Evolutionary conservation across 306 rosid species (phyloP).

Genomic region (Cucumis cinereus): DNA sequence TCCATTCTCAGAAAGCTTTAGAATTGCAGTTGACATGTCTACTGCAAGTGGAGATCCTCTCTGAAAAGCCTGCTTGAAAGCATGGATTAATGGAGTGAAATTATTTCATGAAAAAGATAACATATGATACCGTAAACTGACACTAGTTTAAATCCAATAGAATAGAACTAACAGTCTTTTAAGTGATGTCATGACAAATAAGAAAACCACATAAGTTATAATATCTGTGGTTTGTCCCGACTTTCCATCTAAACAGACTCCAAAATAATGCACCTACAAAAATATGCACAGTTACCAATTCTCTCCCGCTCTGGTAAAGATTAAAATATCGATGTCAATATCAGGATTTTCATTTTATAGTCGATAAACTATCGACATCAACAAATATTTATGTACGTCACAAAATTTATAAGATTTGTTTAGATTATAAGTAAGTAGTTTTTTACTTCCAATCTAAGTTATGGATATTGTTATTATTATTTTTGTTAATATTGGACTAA

Average conservation of each 20-base stretch:
- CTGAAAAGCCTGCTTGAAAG: conserved; percentile 53
- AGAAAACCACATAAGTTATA: background rate
- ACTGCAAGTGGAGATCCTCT: conserved; percentile 77
- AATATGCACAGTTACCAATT: background rate
- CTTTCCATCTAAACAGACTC: background rate
- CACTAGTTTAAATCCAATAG: background rate
- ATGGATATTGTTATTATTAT: too few species aligned
- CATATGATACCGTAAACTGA: background rate
- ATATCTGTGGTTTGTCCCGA: background rate
- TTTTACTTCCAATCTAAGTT: too few species aligned
- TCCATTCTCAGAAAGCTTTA: conserved; percentile 73
- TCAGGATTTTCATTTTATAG: too few species aligned
- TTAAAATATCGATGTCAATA: too few species aligned
- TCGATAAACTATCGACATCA: too few species aligned
- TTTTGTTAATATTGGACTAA: too few species aligned
- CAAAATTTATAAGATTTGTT: too few species aligned
- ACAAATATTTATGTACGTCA: too few species aligned
- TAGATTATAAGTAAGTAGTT: too few species aligned
- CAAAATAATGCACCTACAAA: background rate
- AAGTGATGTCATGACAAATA: background rate
- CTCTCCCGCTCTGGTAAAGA: background rate
- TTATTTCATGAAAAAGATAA: conserved; percentile 12
- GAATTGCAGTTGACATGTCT: conserved; percentile 84
- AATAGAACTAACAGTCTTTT: background rate
- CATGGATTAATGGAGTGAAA: conserved; percentile 4